Evolutionary conservation across 345 rosid genomes (phyloP), one percentile per base, ranked within the genome.

Genomic region (Sisymbrium altissimum): DNA sequence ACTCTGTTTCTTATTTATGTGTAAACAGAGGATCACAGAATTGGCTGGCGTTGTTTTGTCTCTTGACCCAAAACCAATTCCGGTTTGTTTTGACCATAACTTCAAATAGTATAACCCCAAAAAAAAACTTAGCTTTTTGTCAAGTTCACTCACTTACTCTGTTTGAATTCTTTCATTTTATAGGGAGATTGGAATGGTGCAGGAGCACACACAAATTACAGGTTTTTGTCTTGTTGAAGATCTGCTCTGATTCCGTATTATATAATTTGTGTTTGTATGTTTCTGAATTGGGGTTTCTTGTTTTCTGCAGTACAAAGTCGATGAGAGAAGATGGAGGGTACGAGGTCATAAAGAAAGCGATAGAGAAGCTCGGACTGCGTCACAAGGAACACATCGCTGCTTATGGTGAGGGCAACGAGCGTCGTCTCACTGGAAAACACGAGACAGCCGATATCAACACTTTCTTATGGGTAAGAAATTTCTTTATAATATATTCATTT

Each of bases 121-220:
- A 32, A 9, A 19, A 29, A 0, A 33, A 8, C 1, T 44, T 56
- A 17, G 35, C 36, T 52, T 52, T 9, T 36, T 12, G 23, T 70
- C 19, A 70, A 1, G n/a, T 9, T 64, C 15, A 70, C 19, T 57
- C 15, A 55, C 0, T 6, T 4, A n/a, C 18, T 7, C 0, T 53
- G 17, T 41, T 36, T 33, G 0, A 1, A 23, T 14, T 2, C 0
- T 11, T 1, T 15, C 30, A 23, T 9, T 3, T 15, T 21, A 27
- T 57, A 86, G 92, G 98, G 98, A 38, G 95, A 92, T 29, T 92
- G 98, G 98, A 92, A 92, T 54, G 96, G 98, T 7, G 98, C 98
- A 12, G 96, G 96, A n/a, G 95, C 98, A 36, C 98, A 92, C 83
- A 86, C 95, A 1, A 92, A 90, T 19, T 92, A 88, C 83, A 87